Base-by-base conservation (phyloP, 306 rosid genomes). In the Medicago ruthenica region DNA sequence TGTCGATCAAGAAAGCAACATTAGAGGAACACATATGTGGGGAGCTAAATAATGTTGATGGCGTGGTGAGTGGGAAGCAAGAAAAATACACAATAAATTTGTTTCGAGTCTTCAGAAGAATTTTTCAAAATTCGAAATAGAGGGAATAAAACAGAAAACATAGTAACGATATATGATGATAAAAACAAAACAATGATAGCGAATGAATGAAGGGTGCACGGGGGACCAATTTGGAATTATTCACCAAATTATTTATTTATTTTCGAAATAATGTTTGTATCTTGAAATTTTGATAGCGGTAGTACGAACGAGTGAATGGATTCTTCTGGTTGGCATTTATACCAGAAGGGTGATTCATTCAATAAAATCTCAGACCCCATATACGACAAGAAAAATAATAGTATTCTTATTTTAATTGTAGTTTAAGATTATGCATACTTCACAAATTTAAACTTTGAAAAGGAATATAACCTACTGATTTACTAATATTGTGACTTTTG, bases 11-110 rank as follows among this genome's bases (percentile, higher is more conserved):
- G 67, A 67, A 67, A 67, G 55, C 54, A 67, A 41, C 71, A 20
- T 42, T 8, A 41, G 12, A 2, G 21, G 57, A 67, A 44, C 73
- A 67, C 39, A 67, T 62, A 54, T 59, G 80, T 79, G 86, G 88
- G 89, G 76, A 66, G 80, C 85, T 78, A 20, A 80, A 89, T 89
- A 42, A 85, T 89, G 85, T 68, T 51, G 80, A 48, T 76, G 22
- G 74, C 76, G 48, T 70, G 27, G 76, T 79, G 82, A 75, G 90
- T 84, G 89, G 77, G 80, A 12, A 69, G 55, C 87, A 80, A 76
- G 72, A 71, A 67, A 6, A 72, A 40, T 63, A 59, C 68, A 82
- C 71, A 20, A 86, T 79, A 55, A 57, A 75, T 68, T 42, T 74
- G 76, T 69, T 60, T 73, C 41, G 45, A 62, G 50, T 16, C 59